phyloP scores from a whole-genome alignment of 768 basidiomycete species.

The Suillus placidus region DNA sequence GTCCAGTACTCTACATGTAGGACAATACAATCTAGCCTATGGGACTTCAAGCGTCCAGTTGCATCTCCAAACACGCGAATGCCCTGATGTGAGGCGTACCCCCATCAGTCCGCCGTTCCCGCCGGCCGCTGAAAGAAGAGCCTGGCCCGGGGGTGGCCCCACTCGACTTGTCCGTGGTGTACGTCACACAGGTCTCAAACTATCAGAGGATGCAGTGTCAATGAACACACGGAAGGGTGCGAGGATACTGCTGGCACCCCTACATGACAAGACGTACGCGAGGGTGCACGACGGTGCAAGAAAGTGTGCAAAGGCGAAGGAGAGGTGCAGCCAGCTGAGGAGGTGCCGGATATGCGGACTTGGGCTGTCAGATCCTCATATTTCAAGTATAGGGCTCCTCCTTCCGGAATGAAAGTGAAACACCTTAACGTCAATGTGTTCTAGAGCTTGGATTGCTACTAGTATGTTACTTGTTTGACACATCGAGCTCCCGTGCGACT shows the following conservation, averaged over 20 bases:
- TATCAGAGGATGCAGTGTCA: not conserved
- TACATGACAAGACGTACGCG: not conserved
- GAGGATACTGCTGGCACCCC: not conserved
- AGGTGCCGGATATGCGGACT: no score
- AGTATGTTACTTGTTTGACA: not conserved
- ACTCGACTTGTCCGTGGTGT: not conserved
- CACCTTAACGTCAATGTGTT: not conserved
- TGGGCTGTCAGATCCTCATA: not conserved
- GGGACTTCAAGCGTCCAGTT: no score
- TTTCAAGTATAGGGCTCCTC: not conserved
- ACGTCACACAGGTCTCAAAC: not conserved
- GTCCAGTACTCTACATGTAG: no score
- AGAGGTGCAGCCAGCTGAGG: not conserved
- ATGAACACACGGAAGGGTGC: no score
- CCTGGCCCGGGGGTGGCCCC: no score
- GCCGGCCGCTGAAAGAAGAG: no score
- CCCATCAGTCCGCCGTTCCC: no score
- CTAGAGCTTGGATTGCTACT: not conserved
- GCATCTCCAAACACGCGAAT: no score
- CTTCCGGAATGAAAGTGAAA: not conserved
- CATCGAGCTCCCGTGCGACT: not conserved
- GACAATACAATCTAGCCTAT: no score
- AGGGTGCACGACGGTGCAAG: not conserved
- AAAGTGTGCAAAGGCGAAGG: not conserved
- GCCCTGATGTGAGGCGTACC: no score